Percentiles rank a stretch among this genome's conserved stretches.
These are phyloP conservation scores for Cyclotella sp. DNA, from an alignment of 108 stramenopile genomes.

Conservation along the genomic window DNA sequence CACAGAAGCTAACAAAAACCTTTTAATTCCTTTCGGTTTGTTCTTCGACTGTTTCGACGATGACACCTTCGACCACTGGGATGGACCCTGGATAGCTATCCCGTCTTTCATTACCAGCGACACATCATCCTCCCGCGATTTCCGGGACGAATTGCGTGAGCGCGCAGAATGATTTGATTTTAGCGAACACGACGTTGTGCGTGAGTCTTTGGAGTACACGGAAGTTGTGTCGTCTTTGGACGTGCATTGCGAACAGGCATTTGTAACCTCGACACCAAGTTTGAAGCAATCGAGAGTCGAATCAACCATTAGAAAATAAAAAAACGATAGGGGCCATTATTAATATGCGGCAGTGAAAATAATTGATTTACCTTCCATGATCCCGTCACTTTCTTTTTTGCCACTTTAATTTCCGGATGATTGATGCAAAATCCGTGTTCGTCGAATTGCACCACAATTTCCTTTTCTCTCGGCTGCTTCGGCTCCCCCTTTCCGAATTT, in stretches of 20 bases:
- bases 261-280: neutral
- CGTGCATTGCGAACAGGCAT: neutral
- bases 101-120: conserved; percentile 7
- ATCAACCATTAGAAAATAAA: no score
- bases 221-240: conserved; percentile 5
- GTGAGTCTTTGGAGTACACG: conserved; percentile 11
- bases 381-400: conserved; percentile 12
- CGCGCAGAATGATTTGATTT: conserved; percentile 10
- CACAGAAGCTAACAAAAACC: neutral
- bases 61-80: conserved; percentile 8
- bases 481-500: neutral
- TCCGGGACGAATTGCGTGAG: neutral
- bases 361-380: conserved; percentile 4
- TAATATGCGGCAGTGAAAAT: neutral
- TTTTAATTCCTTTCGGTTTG: conserved; percentile 7
- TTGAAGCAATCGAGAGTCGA: neutral
- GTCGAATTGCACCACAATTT: neutral
- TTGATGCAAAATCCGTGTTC: conserved; percentile 2
- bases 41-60: conserved; percentile 9
- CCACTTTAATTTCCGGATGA: conserved; percentile 7
- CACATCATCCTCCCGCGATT: neutral
- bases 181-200: conserved; percentile 4
- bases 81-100: neutral
- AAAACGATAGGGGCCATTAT: neutral
- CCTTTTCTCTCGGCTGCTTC: neutral